Evolutionary conservation across 2,329 filamentous ascomycete genomes (phyloP).

Genomic region (Colletotrichum salicis): DNA sequence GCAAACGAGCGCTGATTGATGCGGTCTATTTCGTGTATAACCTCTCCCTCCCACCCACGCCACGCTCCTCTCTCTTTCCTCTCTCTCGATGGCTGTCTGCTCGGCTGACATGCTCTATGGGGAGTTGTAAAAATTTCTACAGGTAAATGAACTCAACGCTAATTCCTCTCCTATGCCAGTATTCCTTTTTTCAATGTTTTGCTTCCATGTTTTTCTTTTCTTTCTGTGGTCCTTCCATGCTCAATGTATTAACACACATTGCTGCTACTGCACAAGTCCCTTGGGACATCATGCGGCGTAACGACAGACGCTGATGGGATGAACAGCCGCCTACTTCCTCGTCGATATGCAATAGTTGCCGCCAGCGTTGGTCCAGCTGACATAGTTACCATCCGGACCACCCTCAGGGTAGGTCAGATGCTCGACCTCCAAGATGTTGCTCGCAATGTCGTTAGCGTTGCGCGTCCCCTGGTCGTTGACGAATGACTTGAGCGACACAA

Average conservation of each 20-base stretch:
- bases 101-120: slow-evolving; percentile 24
- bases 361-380: slow-evolving; percentile 90
- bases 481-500: slow-evolving; percentile 93
- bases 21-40: slow-evolving; percentile 18
- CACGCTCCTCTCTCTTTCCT: not conserved
- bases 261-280: slow-evolving; percentile 20
- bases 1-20: slow-evolving; percentile 58
- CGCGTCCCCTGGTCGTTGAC: slow-evolving; percentile 83
- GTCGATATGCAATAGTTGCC: slow-evolving; percentile 91
- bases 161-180: slow-evolving; percentile 29
- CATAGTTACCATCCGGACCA: slow-evolving; percentile 69
- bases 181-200: not conserved
- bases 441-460: slow-evolving; percentile 81
- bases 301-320: slow-evolving; percentile 42
- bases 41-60: not conserved
- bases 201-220: too few species aligned
- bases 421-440: slow-evolving; percentile 83
- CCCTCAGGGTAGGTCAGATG: slow-evolving; percentile 69
- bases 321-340: slow-evolving; percentile 65
- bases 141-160: slow-evolving; percentile 36
- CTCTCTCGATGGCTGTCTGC: not conserved
- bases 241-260: slow-evolving; percentile 22
- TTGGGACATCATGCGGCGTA: slow-evolving; percentile 33
- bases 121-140: slow-evolving; percentile 35
- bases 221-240: not conserved